phyloP scores from a whole-genome alignment of 2,329 filamentous ascomycete genomes.

The Leptographium galeiforme region DNA sequence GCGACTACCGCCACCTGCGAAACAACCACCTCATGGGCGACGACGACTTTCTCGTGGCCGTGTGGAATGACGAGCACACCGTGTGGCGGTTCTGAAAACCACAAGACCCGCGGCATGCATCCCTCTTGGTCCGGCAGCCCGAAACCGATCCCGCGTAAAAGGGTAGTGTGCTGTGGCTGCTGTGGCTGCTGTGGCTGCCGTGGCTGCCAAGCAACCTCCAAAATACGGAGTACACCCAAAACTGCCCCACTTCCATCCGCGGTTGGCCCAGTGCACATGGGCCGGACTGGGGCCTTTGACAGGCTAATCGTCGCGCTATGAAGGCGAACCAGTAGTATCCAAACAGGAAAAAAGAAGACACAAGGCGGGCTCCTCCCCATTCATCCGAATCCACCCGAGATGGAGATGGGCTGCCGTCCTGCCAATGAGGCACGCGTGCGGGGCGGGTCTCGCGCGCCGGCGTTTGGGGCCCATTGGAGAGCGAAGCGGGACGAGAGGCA shows the following conservation, averaged over 20 bases:
- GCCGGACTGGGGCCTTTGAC: too few relatives aligned
- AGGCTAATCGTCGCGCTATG: background rate
- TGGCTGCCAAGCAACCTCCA: too few relatives aligned
- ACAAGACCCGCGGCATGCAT: too few relatives aligned
- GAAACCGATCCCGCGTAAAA: too few relatives aligned
- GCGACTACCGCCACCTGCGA: too few relatives aligned
- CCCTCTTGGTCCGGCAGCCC: too few relatives aligned
- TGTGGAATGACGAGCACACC: slow-evolving; percentile 6
- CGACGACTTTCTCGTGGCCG: slow-evolving; percentile 10
- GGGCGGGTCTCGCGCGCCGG: background rate
- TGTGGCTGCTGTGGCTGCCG: too few relatives aligned
- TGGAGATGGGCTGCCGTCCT: background rate
- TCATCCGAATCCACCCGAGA: slow-evolving; percentile 14
- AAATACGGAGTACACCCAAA: background rate
- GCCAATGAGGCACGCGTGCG: slow-evolving; percentile 1
- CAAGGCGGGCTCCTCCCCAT: slow-evolving; percentile 1
- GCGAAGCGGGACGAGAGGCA: background rate
- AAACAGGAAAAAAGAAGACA: background rate
- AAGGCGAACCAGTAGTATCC: too few relatives aligned
- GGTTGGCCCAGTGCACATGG: too few relatives aligned
- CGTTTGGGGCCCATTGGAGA: background rate
- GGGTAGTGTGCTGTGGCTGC: too few relatives aligned
- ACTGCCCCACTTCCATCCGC: background rate
- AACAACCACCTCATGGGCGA: slow-evolving; percentile 8
- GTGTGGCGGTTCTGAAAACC: slow-evolving; percentile 10